phyloP scores from a whole-genome alignment of 148 eudicot genomes.

The Arctostaphylos glauca region DNA sequence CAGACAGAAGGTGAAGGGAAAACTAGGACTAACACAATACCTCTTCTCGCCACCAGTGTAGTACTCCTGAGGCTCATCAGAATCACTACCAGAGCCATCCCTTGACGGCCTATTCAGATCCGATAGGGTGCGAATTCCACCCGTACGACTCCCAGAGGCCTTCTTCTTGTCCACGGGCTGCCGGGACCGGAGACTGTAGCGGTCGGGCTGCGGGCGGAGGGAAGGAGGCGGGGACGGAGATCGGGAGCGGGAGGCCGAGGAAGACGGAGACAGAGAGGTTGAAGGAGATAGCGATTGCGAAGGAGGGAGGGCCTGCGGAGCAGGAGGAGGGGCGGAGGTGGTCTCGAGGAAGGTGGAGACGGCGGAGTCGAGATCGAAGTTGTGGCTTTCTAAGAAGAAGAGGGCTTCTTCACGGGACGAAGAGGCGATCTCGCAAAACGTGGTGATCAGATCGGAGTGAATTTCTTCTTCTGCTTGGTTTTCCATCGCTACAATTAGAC shows the following conservation, averaged over 20 bases:
- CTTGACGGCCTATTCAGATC: slow-evolving; percentile 41
- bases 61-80: slow-evolving; percentile 52
- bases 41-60: slow-evolving; percentile 74
- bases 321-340: slow-evolving; percentile 22
- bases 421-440: slow-evolving; percentile 63
- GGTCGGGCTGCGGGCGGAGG: slow-evolving; percentile 16
- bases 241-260: slow-evolving; percentile 49
- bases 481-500: slow-evolving; percentile 13
- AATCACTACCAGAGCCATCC: slow-evolving; percentile 46
- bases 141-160: slow-evolving; percentile 20
- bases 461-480: slow-evolving; percentile 19
- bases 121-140: slow-evolving; percentile 51
- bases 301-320: slow-evolving; percentile 11
- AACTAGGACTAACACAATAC: slow-evolving; percentile 20
- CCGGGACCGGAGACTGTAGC: slow-evolving; percentile 48
- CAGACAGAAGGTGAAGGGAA: not conserved
- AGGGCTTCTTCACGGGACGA: slow-evolving; percentile 52
- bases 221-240: slow-evolving; percentile 44
- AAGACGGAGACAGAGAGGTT: slow-evolving; percentile 26
- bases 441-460: slow-evolving; percentile 31
- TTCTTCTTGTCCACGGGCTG: slow-evolving; percentile 12
- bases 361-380: slow-evolving; percentile 72
- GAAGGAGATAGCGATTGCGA: not conserved
- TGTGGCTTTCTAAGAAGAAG: slow-evolving; percentile 74
- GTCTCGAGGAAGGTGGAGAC: slow-evolving; percentile 76